phyloP scores from a whole-genome alignment of 805 yeast genomes.

The Komagataella phaffii region DNA sequence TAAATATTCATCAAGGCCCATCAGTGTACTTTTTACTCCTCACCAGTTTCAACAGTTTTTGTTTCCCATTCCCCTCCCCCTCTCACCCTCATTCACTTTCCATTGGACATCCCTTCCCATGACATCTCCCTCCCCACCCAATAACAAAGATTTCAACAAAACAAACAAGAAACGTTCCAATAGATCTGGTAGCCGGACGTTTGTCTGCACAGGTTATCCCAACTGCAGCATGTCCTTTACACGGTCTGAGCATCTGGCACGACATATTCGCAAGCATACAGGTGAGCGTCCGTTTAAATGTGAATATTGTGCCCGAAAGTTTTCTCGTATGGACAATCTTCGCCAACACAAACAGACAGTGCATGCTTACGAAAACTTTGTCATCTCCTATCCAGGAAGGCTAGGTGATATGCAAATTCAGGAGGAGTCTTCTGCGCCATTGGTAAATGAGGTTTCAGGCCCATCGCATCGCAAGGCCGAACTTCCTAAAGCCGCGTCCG shows the following conservation, averaged over 20 bases:
- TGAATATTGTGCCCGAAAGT: conserved; percentile 65
- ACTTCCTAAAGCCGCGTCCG: background rate
- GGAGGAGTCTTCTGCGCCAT: background rate
- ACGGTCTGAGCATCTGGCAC: conserved; percentile 81
- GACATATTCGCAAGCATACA: conserved; percentile 88
- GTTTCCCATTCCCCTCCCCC: background rate
- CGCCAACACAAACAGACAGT: conserved; percentile 88
- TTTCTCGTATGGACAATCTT: conserved; percentile 75
- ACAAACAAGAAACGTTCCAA: conserved; percentile 24
- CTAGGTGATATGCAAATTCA: background rate
- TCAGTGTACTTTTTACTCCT: background rate
- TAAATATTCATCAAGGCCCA: background rate
- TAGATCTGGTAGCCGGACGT: conserved; percentile 26
- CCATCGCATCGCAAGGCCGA: background rate
- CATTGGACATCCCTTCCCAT: background rate
- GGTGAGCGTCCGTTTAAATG: conserved; percentile 92
- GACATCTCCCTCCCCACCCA: background rate
- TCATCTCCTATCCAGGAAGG: background rate
- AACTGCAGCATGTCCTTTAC: conserved; percentile 85
- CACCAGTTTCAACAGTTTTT: background rate
- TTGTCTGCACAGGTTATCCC: conserved; percentile 77
- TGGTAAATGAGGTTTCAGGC: background rate
- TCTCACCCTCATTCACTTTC: background rate
- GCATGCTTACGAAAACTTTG: conserved; percentile 36
- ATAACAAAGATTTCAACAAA: conserved; percentile 18